These are phyloP conservation scores for Lichtheimia ornata DNA, from an alignment of 371 early-diverging fungal genomes.

Conservation along the genomic window DNA sequence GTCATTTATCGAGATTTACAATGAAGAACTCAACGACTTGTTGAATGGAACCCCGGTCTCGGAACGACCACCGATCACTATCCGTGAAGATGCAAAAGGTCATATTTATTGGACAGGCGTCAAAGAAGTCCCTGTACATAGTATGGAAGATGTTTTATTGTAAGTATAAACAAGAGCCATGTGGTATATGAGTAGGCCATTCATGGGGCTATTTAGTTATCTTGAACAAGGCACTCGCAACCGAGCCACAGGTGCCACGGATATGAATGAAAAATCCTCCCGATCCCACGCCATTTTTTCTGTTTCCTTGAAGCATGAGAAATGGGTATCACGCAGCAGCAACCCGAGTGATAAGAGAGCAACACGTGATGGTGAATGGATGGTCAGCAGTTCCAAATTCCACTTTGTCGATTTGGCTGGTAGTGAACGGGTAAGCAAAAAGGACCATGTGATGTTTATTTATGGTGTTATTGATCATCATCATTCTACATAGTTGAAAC, in stretches of 20 bases:
- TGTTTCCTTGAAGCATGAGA: conserved; percentile 81
- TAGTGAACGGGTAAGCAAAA: conserved; percentile 80
- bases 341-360: not conserved
- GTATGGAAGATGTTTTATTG: conserved; percentile 79
- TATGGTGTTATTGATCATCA: too few relatives aligned
- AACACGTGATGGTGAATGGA: conserved; percentile 38
- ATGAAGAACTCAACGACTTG: conserved; percentile 93
- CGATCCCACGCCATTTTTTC: conserved; percentile 98
- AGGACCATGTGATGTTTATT: too few relatives aligned
- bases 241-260: conserved; percentile 92
- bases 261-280: conserved; percentile 96
- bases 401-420: conserved; percentile 99
- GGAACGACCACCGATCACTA: conserved; percentile 70
- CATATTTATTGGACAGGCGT: conserved; percentile 91
- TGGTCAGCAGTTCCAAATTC: conserved; percentile 83
- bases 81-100: conserved; percentile 92
- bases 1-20: conserved; percentile 95
- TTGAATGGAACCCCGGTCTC: conserved; percentile 56
- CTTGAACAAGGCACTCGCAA: conserved; percentile 79
- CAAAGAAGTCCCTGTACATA: conserved; percentile 75
- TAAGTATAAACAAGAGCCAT: conserved; percentile 23
- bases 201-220: conserved; percentile 34
- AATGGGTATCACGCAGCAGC: conserved; percentile 23
- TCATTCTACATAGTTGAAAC: conserved; percentile 75
- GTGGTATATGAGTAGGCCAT: not conserved